Percentiles rank a stretch among this genome's conserved stretches.
These are phyloP conservation scores for Solanum verrucosum DNA, from an alignment of 257 asterid species.

Conservation along the genomic window DNA sequence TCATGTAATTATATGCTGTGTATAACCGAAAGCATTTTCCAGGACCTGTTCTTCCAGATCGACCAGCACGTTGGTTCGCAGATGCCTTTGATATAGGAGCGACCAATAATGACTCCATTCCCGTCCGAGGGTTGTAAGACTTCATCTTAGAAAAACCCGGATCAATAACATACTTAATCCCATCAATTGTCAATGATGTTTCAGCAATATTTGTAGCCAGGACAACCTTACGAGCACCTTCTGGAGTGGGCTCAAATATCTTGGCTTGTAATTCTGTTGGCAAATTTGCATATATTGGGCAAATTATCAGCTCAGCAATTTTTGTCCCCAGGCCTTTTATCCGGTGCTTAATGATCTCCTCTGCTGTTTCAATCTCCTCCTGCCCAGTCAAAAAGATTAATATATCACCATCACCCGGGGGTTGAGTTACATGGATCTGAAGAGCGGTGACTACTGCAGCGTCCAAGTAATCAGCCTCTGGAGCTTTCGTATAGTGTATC, in stretches of 20 bases:
- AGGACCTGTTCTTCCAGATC: constrained; percentile 97
- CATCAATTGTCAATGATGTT: constrained; percentile 91
- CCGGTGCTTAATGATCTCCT: constrained; percentile 34
- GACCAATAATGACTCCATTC: constrained; percentile 76
- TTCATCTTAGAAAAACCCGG: constrained; percentile 94
- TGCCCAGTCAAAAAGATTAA: constrained; percentile 65
- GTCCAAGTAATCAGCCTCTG: constrained; percentile 96
- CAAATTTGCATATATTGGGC: constrained; percentile 36
- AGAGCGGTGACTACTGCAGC: constrained; percentile 89
- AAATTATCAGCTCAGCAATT: constrained; percentile 34
- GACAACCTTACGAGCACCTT: constrained; percentile 41
- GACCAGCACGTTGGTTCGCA: constrained; percentile 92
- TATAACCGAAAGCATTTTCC: constrained; percentile 86
- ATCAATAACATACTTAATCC: constrained; percentile 90
- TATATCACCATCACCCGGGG: constrained; percentile 87
- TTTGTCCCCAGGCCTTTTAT: constrained; percentile 34
- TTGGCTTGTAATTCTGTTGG: constrained; percentile 38
- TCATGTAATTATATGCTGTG: constrained; percentile 58
- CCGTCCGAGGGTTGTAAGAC: constrained; percentile 85
- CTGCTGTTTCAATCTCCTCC: constrained; percentile 35
- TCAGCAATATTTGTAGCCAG: constrained; percentile 48
- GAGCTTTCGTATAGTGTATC: constrained; percentile 83
- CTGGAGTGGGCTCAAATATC: constrained; percentile 36
- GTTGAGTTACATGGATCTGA: constrained; percentile 81
- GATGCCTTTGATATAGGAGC: constrained; percentile 94